Base-by-base conservation (phyloP, 805 yeast species). In the Metschnikowia cubensis region DNA sequence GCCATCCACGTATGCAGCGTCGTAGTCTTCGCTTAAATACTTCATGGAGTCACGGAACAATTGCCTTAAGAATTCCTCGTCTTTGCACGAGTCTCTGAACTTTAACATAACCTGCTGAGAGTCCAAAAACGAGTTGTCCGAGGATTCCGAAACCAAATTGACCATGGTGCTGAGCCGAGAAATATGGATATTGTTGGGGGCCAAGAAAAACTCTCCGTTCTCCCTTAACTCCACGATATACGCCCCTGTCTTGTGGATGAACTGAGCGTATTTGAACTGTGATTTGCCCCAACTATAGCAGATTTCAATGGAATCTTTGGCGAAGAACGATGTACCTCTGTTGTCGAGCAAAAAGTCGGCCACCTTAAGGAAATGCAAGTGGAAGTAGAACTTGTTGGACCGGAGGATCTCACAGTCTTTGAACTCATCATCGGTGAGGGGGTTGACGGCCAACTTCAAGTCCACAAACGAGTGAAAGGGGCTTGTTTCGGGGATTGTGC, bases 281-380 rank as follows among this genome's bases (percentile, higher is more conserved):
- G 96, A 95, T 50, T 76, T 80, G 2, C 98, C 98, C 98, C 98
- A 92, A 17, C 96, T 87, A 65, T 90, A 92, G 15, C 74, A 63
- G 18, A 91, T 84, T 41, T 88, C 90, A 58, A 87, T 80, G 40
- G 70, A 63, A 39, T 73, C 77, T 44, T 75, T 74, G 62, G 60
- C 65, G 65, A 87, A 77, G 56, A 83, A 83, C 17, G 76, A 67
- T 0, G 94, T 81, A 1, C 95, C 85, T 48, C 95, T 72, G 59
- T 86, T 85, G 62, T 94, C 99, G 50, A 90, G 71, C 50, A 89
- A 73, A 64, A 90, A 94, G 2, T 89, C 96, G 15, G 84, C 73
- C 34, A 69, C 72, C 52, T 82, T 83, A 53, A 94, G 71, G 22
- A 92, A 69, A 59, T 81, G 85, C 52, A 86, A 79, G 56, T 91